These are phyloP conservation scores for Leccinum aurantiacum DNA, from an alignment of 768 basidiomycete genomes.

Conservation along the genomic window DNA sequence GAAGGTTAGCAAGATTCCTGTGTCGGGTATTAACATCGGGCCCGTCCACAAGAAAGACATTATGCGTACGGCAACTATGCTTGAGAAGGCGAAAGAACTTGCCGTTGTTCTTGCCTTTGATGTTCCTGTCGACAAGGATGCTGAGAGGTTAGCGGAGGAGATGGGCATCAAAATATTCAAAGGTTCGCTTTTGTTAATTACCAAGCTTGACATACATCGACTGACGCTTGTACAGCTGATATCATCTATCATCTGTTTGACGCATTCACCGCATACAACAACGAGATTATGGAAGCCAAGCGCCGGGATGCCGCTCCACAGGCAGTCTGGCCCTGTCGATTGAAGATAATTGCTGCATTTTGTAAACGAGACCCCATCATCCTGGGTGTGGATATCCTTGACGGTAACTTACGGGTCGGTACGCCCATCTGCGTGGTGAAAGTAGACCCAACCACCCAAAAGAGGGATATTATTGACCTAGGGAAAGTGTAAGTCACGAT, in stretches of 20 bases:
- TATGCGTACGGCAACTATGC: conserved; percentile 89
- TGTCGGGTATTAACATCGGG: conserved; percentile 96
- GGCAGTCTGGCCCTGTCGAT: conserved; percentile 94
- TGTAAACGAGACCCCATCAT: conserved; percentile 98
- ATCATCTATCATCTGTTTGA: conserved; percentile 99
- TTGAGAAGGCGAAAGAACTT: conserved; percentile 94
- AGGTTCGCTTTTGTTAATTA: conserved; percentile 48
- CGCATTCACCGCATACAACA: conserved; percentile 92
- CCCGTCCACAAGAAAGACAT: conserved; percentile 95
- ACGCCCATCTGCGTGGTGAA: conserved; percentile 96
- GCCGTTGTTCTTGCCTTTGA: conserved; percentile 97
- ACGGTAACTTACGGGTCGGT: conserved; percentile 86
- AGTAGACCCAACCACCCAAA: conserved; percentile 80
- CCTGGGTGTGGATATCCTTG: conserved; percentile 92
- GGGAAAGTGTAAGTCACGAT: conserved; percentile 80
- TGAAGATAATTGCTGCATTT: conserved; percentile 92
- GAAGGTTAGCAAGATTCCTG: conserved; percentile 92
- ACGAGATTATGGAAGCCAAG: conserved; percentile 90
- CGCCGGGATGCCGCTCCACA: conserved; percentile 88
- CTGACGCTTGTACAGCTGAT: conserved; percentile 59
- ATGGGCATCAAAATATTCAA: conserved; percentile 94
- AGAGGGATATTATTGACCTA: conserved; percentile 87
- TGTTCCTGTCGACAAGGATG: conserved; percentile 90
- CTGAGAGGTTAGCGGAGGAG: conserved; percentile 88
- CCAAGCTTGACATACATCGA: background rate